Evolutionary conservation across 257 asterid species (phyloP).

Genomic region (Handroanthus guayacan): DNA sequence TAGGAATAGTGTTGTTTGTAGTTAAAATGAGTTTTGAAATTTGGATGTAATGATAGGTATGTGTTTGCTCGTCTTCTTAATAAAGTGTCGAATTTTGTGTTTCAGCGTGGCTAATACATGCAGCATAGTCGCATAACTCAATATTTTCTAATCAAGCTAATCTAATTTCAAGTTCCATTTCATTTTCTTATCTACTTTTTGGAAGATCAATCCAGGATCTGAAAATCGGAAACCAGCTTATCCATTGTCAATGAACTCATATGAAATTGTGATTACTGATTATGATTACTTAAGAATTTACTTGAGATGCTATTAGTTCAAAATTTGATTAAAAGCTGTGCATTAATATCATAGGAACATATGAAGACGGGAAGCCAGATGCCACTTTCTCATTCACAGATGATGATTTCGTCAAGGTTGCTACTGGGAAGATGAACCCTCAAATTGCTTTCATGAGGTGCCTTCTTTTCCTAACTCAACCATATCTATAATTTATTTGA

Average conservation of each 20-base stretch:
- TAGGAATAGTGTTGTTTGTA: neutral
- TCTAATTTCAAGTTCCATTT: neutral
- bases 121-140: neutral
- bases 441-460: slow-evolving; percentile 78
- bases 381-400: slow-evolving; percentile 95
- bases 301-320: neutral
- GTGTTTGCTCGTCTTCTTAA: neutral
- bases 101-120: neutral
- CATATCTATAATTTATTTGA: neutral
- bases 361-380: slow-evolving; percentile 95
- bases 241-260: slow-evolving; percentile 38
- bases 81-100: neutral
- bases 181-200: neutral
- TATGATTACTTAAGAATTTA: neutral
- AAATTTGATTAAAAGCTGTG: neutral
- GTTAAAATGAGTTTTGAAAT: neutral
- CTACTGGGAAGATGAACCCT: slow-evolving; percentile 63
- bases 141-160: neutral
- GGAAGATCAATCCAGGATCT: neutral
- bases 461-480: slow-evolving; percentile 34
- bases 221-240: neutral
- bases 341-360: slow-evolving; percentile 51
- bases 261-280: slow-evolving; percentile 51
- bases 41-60: neutral
- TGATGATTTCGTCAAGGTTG: slow-evolving; percentile 61